Base-by-base conservation (phyloP, 2,329 filamentous ascomycete genomes). In the Arthrinium phaeospermum region DNA sequence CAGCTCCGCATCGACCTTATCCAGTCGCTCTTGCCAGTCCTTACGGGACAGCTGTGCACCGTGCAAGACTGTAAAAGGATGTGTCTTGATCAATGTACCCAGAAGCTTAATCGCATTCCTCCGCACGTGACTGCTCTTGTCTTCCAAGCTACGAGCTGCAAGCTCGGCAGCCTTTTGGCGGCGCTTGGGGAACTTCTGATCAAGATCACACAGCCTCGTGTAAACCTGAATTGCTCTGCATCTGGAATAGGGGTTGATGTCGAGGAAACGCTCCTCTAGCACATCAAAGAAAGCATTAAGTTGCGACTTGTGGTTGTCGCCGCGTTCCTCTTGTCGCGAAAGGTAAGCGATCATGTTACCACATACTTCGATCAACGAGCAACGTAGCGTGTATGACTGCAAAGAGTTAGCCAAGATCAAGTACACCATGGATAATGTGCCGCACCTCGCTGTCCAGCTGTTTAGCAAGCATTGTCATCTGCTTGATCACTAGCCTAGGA, bases 281-380 rank as follows among this genome's bases (percentile, higher is more conserved):
- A 98, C 95, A 78, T 98, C 96, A 78, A 98, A 98, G 81, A 98
- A 99, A 27, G 95, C 95, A 76, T 97, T 96, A 73, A 99, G 93
- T 81, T 99, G 96, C 0, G 93, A 94, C 82, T 98, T 97, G 85
- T 96, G 92, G 80, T 96, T 96, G 77, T 98, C 96, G 77, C 92
- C 94, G 70, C 94, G 91, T 81, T 98, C 96, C 79, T 97, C 94
- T 78, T 97, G 93, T 79, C 93, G 96, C 83, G 93, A 98, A 61
- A 99, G 89, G 82, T 98, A 93, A 22, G 91, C 90, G 78, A 99
- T 93, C 83, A 99, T 91, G 82, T 99, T 98, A 70, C 96, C 97
- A 81, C 95, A 98, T 8, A 99, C 95, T 81, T 99, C 96, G 73
- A 99, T 97, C 69, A 99, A 89, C 5, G 96, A 94, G 80, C 94